Evolutionary conservation across 2,329 filamentous ascomycete species (phyloP).

Genomic region (Ophiostoma novo-ulmi): DNA sequence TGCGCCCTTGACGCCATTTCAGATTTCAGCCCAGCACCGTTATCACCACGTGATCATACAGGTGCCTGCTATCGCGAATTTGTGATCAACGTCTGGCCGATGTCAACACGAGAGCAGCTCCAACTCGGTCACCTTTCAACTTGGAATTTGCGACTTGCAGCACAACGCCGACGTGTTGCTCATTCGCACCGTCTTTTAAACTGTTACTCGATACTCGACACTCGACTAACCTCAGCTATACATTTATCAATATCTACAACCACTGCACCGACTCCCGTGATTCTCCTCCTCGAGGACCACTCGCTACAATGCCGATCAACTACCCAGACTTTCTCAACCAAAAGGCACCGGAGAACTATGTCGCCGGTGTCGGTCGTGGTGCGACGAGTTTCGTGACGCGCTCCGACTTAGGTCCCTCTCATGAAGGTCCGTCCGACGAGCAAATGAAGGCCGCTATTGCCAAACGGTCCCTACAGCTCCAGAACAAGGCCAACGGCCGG

Average conservation of each 20-base stretch:
- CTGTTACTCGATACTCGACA: background rate
- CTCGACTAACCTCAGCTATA: background rate
- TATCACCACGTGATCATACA: conserved; percentile 21
- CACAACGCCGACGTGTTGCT: conserved; percentile 4
- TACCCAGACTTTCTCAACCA: conserved; percentile 78
- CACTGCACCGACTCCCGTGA: background rate
- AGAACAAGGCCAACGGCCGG: conserved; percentile 42
- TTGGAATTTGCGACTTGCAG: background rate
- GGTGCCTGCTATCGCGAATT: conserved; percentile 19
- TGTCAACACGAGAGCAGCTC: background rate
- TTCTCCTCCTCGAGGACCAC: background rate
- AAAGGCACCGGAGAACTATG: conserved; percentile 79
- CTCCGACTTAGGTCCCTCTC: conserved; percentile 89
- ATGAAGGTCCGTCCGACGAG: conserved; percentile 92
- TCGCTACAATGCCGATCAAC: conserved; percentile 41
- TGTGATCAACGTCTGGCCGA: background rate
- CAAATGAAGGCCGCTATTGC: conserved; percentile 97
- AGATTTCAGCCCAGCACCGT: background rate
- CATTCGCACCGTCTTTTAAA: background rate
- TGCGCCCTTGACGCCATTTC: background rate
- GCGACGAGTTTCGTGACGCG: conserved; percentile 97
- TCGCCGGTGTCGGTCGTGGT: conserved; percentile 93
- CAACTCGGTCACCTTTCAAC: background rate
- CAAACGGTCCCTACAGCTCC: conserved; percentile 81
- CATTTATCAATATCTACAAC: background rate